Evolutionary conservation across 768 basidiomycete genomes (phyloP).

Genomic region (Tricholomella constricta): DNA sequence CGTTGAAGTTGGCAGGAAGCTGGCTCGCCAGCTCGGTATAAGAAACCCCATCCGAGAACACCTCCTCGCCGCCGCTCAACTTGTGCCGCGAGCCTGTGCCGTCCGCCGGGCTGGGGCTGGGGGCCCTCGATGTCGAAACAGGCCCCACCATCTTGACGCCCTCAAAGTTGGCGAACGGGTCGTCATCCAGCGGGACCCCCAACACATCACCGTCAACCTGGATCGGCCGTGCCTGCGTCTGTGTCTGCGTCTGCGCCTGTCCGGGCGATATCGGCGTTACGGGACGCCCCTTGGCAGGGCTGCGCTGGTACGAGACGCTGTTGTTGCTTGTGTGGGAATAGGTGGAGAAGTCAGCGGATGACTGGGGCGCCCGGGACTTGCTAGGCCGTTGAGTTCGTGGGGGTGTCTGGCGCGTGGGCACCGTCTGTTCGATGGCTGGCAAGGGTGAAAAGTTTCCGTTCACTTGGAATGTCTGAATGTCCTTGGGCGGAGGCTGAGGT

Average conservation of each 20-base stretch:
- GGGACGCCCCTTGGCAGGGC: slow-evolving; percentile 5
- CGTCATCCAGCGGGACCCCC: slow-evolving; percentile 46
- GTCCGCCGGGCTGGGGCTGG: background rate
- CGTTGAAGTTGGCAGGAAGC: background rate
- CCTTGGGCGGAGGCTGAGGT: slow-evolving; percentile 10
- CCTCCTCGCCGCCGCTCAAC: slow-evolving; percentile 6
- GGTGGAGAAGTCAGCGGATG: slow-evolving; percentile 5
- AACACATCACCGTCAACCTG: slow-evolving; percentile 31
- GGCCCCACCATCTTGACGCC: slow-evolving; percentile 51
- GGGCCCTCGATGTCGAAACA: slow-evolving; percentile 7
- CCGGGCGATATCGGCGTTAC: slow-evolving; percentile 7
- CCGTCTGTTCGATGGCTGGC: background rate
- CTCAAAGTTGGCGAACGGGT: slow-evolving; percentile 58
- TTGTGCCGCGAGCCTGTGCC: background rate
- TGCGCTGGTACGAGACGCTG: background rate
- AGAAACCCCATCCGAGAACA: slow-evolving; percentile 7
- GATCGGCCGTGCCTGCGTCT: slow-evolving; percentile 17
- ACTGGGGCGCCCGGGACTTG: slow-evolving; percentile 24
- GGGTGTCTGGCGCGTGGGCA: slow-evolving; percentile 11
- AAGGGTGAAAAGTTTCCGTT: background rate
- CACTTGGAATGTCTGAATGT: background rate
- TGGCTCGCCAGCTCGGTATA: background rate
- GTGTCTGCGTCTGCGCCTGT: background rate
- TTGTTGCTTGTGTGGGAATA: slow-evolving; percentile 2
- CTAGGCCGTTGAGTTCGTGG: slow-evolving; percentile 30